Percentiles rank a stretch among this genome's conserved stretches.
Conservation (phyloP, 768 basidiomycete genomes). For the Gloeostereum incarnatum region DNA sequence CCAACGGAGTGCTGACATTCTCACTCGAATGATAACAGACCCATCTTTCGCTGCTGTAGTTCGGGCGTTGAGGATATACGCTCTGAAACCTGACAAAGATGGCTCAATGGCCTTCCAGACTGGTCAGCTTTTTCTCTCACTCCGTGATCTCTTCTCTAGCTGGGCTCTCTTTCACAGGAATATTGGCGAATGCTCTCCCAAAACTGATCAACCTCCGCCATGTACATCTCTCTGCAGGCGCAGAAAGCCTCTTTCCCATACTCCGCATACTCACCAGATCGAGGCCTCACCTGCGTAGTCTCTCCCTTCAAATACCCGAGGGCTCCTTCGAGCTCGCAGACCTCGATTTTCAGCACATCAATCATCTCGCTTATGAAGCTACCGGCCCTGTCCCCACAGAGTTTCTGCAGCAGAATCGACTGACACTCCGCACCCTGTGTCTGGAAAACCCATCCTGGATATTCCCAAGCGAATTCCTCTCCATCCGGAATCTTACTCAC, state of each 20-base stretch:
- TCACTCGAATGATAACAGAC: conserved; percentile 58
- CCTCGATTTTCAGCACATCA: conserved; percentile 44
- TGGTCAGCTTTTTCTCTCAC: conserved; percentile 24
- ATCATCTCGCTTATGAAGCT: conserved; percentile 48
- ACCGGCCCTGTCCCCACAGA: conserved; percentile 28
- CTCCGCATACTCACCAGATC: conserved; percentile 41
- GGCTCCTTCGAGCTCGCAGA: conserved; percentile 33
- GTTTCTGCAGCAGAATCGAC: conserved; percentile 40
- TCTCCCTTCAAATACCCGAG: conserved; percentile 40
- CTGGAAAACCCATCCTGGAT: conserved; percentile 47
- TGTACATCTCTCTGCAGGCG: conserved; percentile 50
- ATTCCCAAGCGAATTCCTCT: conserved; percentile 44
- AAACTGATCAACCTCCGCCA: conserved; percentile 50
- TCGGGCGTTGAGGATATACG: conserved; percentile 49
- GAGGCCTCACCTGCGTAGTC: conserved; percentile 41
- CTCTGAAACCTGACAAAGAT: conserved; percentile 34
- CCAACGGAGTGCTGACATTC: conserved; percentile 61
- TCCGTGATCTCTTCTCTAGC: background rate
- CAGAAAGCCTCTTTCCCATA: conserved; percentile 41
- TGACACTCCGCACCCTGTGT: conserved; percentile 41
- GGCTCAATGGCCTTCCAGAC: conserved; percentile 56
- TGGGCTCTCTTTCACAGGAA: conserved; percentile 27
- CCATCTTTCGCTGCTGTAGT: conserved; percentile 48
- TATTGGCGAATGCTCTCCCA: conserved; percentile 61
- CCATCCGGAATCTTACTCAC: conserved; percentile 54